phyloP scores from a whole-genome alignment of 768 basidiomycete species.

The Asterophora parasitica region DNA sequence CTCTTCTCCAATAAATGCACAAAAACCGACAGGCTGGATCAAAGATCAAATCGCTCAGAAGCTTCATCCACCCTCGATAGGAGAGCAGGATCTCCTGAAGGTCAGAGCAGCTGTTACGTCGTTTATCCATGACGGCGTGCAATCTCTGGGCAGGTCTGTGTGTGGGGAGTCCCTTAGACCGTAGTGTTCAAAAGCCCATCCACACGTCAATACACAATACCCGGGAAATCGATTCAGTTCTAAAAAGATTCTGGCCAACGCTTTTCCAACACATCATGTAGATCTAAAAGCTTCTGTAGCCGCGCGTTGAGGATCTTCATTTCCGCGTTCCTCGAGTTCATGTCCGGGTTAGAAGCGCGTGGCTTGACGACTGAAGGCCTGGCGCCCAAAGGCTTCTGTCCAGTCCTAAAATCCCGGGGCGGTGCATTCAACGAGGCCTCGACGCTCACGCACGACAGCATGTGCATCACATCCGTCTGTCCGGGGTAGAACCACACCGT shows the following conservation, averaged over 20 bases:
- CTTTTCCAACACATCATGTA: slow-evolving; percentile 12
- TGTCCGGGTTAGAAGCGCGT: not conserved
- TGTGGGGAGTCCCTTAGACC: slow-evolving; percentile 33
- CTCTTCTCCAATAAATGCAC: slow-evolving; percentile 1
- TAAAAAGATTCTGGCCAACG: not conserved
- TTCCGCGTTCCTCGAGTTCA: not conserved
- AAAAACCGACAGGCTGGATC: slow-evolving; percentile 21
- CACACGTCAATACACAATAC: slow-evolving; percentile 2
- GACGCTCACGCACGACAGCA: slow-evolving; percentile 22
- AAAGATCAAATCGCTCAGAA: slow-evolving; percentile 11
- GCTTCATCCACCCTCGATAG: not conserved
- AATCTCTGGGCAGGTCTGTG: slow-evolving; percentile 47
- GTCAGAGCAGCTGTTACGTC: slow-evolving; percentile 53
- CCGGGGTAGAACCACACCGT: slow-evolving; percentile 34
- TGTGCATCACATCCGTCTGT: slow-evolving; percentile 24
- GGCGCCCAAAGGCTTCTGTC: not conserved
- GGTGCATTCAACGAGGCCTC: slow-evolving; percentile 9
- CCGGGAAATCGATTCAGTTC: not conserved
- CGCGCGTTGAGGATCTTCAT: slow-evolving; percentile 13
- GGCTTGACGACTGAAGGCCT: not conserved
- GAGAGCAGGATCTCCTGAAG: slow-evolving; percentile 25
- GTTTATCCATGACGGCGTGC: slow-evolving; percentile 47
- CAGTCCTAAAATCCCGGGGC: slow-evolving; percentile 6
- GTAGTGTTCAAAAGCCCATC: not conserved
- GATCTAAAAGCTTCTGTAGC: slow-evolving; percentile 15